These are phyloP conservation scores for Magnusiomyces tetraspermus DNA, from an alignment of 1,139 yeast species.

Conservation along the genomic window DNA sequence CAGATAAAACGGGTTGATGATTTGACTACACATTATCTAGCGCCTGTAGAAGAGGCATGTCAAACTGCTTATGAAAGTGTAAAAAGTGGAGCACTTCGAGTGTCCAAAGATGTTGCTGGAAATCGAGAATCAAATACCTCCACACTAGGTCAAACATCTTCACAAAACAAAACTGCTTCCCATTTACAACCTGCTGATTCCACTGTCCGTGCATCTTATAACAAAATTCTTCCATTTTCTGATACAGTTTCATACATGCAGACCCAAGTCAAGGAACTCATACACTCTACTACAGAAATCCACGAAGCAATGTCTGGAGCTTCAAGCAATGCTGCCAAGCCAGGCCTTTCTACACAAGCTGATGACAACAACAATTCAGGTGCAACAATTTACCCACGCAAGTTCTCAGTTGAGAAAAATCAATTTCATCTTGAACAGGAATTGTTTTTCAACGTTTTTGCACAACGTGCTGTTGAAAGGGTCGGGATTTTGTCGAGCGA, in stretches of 20 bases:
- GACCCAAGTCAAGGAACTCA: conserved; percentile 25
- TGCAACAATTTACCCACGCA: background rate
- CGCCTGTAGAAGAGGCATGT: background rate
- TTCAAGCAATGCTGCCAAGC: background rate
- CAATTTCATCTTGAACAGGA: background rate
- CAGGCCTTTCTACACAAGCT: background rate
- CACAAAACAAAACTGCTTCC: too few relatives aligned
- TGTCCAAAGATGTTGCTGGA: background rate
- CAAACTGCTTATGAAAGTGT: background rate
- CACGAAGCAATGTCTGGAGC: background rate
- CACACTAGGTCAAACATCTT: background rate
- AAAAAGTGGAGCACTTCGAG: background rate
- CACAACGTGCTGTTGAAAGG: conserved; percentile 1
- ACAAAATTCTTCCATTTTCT: conserved; percentile 42
- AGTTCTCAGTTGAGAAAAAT: background rate
- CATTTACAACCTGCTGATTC: too few relatives aligned
- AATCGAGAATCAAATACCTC: background rate
- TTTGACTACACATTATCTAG: background rate
- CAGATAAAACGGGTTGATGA: background rate
- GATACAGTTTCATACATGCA: conserved; percentile 45
- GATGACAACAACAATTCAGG: background rate
- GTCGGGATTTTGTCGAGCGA: background rate
- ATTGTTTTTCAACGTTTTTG: background rate
- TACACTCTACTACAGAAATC: background rate
- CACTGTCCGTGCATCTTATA: conserved; percentile 31